A percentile compares a stretch with the other conserved stretches of the same genome.
Conservation (phyloP, 805 yeast species). For the Candida corydali region DNA sequence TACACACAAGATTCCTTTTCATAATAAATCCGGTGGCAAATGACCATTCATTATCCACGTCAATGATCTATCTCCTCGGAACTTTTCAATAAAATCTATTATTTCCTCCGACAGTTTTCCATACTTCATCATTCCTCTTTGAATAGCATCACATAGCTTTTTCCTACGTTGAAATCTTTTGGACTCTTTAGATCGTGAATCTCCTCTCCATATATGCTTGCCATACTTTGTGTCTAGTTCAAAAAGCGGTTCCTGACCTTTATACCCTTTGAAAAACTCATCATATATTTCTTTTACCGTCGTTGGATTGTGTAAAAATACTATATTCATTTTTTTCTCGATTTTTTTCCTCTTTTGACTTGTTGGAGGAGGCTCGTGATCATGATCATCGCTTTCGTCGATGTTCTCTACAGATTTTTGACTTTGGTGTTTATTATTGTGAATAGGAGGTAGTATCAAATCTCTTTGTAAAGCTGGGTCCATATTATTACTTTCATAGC, state of each 20-base stretch:
- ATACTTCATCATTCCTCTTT: constrained; percentile 37
- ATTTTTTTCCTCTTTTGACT: constrained; percentile 5
- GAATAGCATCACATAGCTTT: constrained; percentile 41
- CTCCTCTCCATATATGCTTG: constrained; percentile 44
- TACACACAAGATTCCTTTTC: too few relatives aligned
- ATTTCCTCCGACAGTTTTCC: constrained; percentile 38
- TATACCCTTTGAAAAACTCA: constrained; percentile 41
- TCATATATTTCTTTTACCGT: constrained; percentile 42
- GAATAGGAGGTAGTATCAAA: constrained; percentile 2
- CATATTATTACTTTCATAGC: constrained; percentile 32
- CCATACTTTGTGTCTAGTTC: constrained; percentile 42
- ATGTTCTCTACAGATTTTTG: constrained; percentile 5
- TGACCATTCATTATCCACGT: constrained; percentile 48
- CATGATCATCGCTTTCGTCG: background rate
- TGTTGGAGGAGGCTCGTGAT: background rate
- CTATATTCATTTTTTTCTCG: constrained; percentile 29
- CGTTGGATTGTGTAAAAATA: constrained; percentile 42
- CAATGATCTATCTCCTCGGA: constrained; percentile 38
- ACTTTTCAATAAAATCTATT: constrained; percentile 37
- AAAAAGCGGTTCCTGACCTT: constrained; percentile 40
- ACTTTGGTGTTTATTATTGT: background rate
- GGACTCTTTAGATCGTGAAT: constrained; percentile 40
- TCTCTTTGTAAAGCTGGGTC: constrained; percentile 37
- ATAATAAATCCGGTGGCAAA: constrained; percentile 33
- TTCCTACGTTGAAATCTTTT: constrained; percentile 42